Evolutionary conservation across 1,284 basidiomycete genomes (phyloP), one percentile per base, ranked within the genome.

Genomic region (Kwoniella shivajii): DNA sequence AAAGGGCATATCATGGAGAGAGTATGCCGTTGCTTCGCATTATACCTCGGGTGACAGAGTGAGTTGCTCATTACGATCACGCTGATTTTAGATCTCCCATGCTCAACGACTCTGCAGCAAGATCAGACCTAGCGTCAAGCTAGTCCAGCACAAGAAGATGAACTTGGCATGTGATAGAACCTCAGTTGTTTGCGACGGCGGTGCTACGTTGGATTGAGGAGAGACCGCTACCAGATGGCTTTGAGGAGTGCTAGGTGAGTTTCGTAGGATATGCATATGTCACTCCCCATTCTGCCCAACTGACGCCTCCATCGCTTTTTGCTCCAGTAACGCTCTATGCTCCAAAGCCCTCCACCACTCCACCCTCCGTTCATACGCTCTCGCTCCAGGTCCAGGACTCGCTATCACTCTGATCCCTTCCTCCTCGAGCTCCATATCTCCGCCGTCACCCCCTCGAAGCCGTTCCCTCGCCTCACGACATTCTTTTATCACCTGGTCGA

Each of bases 341-440:
- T 60, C 59, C 42, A 53, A 43, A 16, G 20, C 51, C 26, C 50
- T 45, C 42, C 31, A 58, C 53, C 39, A 61, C 9, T 43, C 46
- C 14, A 57, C 31, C 33, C 51, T 54, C 41, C 39, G 64, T 44
- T 47, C 56, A 37, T 52, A 42, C 46, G 51, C 54, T 30, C 50
- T 51, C 16, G 53, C 31, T 18, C 41, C 45, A n/a, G 27, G 37
- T 20, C 46, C 43, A 39, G 51, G 59, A 13, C 43, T 62, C 6
- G 69, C 72, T 0, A 73, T 68, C 3, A 67, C 60, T n/a, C 59
- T 47, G 29, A 70, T 65, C 14, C 71, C 72, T 44, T 67, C 68
- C 29, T 67, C 70, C 26, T 47, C 46, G n/a, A 56, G 33, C 27
- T 45, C 46, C 18, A 18, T 39, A 16, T 29, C 29, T 11, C 45